Evolutionary conservation across 164 flowering plant genomes (phyloP).

Genomic region (Annona cherimola): DNA sequence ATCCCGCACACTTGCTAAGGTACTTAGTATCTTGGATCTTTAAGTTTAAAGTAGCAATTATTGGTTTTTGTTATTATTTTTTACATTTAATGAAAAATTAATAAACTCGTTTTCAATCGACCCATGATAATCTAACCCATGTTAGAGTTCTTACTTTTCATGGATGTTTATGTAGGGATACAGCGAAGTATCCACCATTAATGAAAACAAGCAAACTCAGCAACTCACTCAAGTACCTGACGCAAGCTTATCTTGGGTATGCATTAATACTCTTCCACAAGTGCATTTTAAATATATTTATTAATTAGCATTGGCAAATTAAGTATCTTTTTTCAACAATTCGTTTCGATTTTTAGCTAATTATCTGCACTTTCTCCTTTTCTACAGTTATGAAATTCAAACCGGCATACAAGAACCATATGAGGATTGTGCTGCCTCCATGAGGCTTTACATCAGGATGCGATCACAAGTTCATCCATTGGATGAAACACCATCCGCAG

Average conservation of each 20-base stretch:
- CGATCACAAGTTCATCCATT: constrained; percentile 48
- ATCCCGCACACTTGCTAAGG: constrained; percentile 68
- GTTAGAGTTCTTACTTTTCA: no score
- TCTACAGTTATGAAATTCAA: constrained; percentile 74
- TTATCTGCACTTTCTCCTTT: neutral
- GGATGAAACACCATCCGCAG: constrained; percentile 40
- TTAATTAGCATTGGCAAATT: neutral
- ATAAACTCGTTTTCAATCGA: no score
- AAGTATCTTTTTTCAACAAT: neutral
- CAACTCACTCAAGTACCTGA: constrained; percentile 83
- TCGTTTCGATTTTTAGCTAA: no score
- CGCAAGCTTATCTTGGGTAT: constrained; percentile 81
- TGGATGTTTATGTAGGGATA: constrained; percentile 45
- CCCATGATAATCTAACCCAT: neutral
- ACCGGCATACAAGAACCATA: constrained; percentile 77
- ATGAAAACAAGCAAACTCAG: constrained; percentile 96
- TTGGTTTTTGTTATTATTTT: no score
- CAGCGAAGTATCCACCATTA: constrained; percentile 86
- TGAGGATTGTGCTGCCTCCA: constrained; percentile 79
- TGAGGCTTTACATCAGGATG: constrained; percentile 89
- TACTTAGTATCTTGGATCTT: constrained; percentile 9
- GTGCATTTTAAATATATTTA: neutral
- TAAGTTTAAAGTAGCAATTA: neutral
- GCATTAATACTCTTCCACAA: constrained; percentile 1
- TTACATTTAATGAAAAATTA: no score